Base-by-base conservation (phyloP, 2,329 filamentous ascomycete genomes). In the Aspergillus phoenicis region DNA sequence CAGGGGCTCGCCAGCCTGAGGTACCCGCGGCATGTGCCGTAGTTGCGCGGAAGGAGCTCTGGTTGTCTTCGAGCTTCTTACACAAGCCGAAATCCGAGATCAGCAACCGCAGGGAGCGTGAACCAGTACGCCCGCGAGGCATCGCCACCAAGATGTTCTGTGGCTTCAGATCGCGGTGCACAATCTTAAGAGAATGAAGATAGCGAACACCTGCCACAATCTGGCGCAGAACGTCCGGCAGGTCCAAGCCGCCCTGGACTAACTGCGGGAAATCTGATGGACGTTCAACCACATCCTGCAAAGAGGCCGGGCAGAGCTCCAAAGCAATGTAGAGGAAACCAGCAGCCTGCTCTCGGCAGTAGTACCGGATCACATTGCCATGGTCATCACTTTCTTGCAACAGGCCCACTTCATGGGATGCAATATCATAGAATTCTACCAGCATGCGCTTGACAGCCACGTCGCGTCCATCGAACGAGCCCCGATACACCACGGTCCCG, bases 61-160 rank as follows among this genome's bases (percentile, higher is more conserved):
- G 93, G 6, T 93, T 93, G 58, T 92, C 92, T 65, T 97, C 95
- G 15, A 99, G 81, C 72, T 97, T 98, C 82, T 98, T 99, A 76
- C 95, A 98, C 0, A 99, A 85, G 5, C 95, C 95, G 77, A 99
- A 99, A 75, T 99, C 95, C 0, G 95, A 98, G 38, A 99, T 97
- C 4, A 99, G 86, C 39, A 99, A 84, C n/a, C 94, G 89, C 24
- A 93, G 89, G 38, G 84, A 86, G 45, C 86, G 86, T 36, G 87
- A 86, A 2, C 74, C 71, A 0, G 69, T 71, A 39, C 77, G 76
- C 22, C 75, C 75, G 60, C 86, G 85, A 1, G 87, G 86, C 63
- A 85, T 84, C 24, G 87, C 85, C 61, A 98, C 93, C 1, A 99
- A 83, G 54, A 99, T 98, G 69, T 99, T 99, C 71, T 99, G 95